Evolutionary conservation across 345 rosid species (phyloP).

Genomic region (Camelina laxa): DNA sequence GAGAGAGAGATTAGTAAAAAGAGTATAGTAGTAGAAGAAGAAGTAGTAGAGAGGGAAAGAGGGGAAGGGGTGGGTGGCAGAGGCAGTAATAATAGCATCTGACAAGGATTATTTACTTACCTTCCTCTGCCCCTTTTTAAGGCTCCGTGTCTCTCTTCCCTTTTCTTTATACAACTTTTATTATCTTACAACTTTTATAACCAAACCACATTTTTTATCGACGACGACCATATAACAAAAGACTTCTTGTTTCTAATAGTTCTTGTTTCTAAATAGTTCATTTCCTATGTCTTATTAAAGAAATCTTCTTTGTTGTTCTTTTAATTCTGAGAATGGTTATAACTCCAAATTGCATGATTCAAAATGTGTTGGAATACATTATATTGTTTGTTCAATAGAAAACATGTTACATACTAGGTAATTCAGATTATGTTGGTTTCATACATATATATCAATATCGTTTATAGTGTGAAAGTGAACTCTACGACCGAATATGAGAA

Average conservation of each 20-base stretch:
- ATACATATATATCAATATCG: too few relatives aligned
- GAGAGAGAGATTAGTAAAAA: slow-evolving; percentile 2
- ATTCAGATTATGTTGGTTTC: too few relatives aligned
- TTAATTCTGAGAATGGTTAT: too few relatives aligned
- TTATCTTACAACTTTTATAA: too few relatives aligned
- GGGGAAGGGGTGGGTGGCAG: slow-evolving; percentile 50
- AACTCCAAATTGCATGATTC: too few relatives aligned
- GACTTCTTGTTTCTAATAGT: neutral
- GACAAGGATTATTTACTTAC: slow-evolving; percentile 66
- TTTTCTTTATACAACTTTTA: neutral
- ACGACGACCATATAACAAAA: neutral
- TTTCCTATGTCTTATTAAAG: neutral
- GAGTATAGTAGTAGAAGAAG: neutral
- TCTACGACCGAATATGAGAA: too few relatives aligned
- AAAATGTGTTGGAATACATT: too few relatives aligned
- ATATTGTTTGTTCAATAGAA: too few relatives aligned
- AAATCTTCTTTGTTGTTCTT: too few relatives aligned
- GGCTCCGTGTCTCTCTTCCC: slow-evolving; percentile 31
- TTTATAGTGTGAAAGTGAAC: too few relatives aligned
- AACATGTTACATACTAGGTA: too few relatives aligned
- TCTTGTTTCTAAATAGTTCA: neutral
- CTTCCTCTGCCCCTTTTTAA: slow-evolving; percentile 43
- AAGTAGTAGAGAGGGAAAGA: neutral
- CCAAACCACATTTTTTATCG: neutral
- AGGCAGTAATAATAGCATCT: slow-evolving; percentile 62